Evolutionary conservation across 1,284 basidiomycete species (phyloP), one percentile per base, ranked within the genome.

Genomic region (Phellopilus nigrolimitatus): DNA sequence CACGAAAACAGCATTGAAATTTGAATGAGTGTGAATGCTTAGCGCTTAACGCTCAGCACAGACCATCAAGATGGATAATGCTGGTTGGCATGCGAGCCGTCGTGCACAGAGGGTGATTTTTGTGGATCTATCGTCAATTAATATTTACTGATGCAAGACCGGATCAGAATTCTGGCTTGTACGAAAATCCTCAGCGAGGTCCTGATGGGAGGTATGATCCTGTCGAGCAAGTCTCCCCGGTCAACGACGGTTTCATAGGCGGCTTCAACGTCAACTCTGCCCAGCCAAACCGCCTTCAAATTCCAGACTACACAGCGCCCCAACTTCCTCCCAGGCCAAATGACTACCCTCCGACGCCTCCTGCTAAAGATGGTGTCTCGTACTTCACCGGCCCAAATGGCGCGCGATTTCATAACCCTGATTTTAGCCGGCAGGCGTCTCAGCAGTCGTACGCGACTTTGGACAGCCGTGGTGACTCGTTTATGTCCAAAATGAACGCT

Each of bases 221-320:
- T 17, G 72, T 78, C 30, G 75, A 80, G 53, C 74, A 82, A 53
- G 67, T 82, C 10, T 64, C 64, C 7, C 84, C 84, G 10, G 28
- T 49, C 33, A 36, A 73, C 24, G 76, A 79, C 57, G 62, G 64
- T n/a, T 80, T 79, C 59, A 76, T 79, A 44, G 79, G 80, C 3
- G 78, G 76, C 0, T 76, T 78, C 59, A 59, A 66, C 58, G 60
- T 34, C 37, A 51, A 3, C 62, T 25, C 25, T 19, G 27, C 49
- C 9, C 22, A 30, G 19, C 50, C 27, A 28, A 10, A 40, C 22
- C 42, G 36, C 37, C 54, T 56, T 19, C 47, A 51, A 42, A 37
- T 33, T 13, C 39, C 41, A 17, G 38, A 24, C 9, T 39, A 13
- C 24, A 28, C 27, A 28, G 25, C 38, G 5, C 31, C 67, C 0